Conservation (phyloP, 441 rosid genomes). For the Viola pubescens region DNA sequence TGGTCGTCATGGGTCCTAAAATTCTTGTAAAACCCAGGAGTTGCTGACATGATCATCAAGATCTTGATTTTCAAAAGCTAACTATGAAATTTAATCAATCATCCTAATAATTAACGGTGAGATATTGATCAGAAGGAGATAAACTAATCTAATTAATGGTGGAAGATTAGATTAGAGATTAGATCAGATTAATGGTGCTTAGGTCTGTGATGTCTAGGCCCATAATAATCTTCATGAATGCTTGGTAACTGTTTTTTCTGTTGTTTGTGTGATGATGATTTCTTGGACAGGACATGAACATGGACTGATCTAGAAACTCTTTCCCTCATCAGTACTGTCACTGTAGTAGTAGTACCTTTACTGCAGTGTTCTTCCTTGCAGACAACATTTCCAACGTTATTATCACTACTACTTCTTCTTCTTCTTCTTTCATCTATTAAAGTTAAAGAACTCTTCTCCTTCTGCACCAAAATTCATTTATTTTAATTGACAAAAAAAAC, state of each 20-base stretch:
- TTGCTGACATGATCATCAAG: too few species aligned
- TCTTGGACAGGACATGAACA: slow-evolving; percentile 7
- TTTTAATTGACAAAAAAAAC: too few species aligned
- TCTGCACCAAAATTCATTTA: slow-evolving; percentile 12
- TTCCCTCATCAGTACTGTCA: too few species aligned
- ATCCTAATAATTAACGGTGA: too few species aligned
- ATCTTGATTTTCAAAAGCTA: too few species aligned
- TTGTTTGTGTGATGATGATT: too few species aligned
- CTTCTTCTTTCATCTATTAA: not conserved
- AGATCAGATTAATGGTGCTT: slow-evolving; percentile 39
- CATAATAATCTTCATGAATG: slow-evolving; percentile 56
- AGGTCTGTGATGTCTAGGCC: slow-evolving; percentile 52
- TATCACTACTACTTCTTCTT: slow-evolving; percentile 16
- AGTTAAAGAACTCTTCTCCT: slow-evolving; percentile 1
- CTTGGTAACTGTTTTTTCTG: slow-evolving; percentile 20
- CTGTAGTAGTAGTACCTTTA: slow-evolving; percentile 18
- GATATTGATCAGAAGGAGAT: too few species aligned
- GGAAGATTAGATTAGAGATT: too few species aligned
- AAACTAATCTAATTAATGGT: too few species aligned
- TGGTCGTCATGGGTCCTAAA: too few species aligned
- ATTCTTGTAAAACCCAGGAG: too few species aligned
- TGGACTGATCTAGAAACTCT: slow-evolving; percentile 14
- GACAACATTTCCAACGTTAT: slow-evolving; percentile 11
- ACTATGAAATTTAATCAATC: too few species aligned
- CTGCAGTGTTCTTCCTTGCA: slow-evolving; percentile 24